Percentiles rank a stretch among this genome's conserved stretches.
Evolutionary conservation across 2,329 filamentous ascomycete species (phyloP).

Genomic region (Botryotinia narcissicola): DNA sequence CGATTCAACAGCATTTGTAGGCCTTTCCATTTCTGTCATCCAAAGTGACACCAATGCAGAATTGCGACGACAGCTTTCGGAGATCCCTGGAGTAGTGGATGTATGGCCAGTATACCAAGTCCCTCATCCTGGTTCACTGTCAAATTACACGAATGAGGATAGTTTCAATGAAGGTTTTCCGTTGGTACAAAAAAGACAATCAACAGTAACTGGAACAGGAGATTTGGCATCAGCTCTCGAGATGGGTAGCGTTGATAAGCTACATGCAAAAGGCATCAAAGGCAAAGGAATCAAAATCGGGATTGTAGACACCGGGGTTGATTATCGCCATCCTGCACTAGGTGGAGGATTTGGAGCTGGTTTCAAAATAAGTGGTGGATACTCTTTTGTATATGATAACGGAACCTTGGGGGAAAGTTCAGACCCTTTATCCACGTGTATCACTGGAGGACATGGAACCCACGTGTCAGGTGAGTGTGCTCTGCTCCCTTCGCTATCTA

Average conservation of each 20-base stretch:
- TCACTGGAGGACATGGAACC: constrained; percentile 30
- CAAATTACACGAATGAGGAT: not conserved
- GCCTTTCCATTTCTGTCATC: constrained; percentile 14
- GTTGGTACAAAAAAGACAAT: constrained; percentile 1
- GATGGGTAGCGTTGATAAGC: constrained; percentile 39
- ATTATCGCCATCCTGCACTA: constrained; percentile 62
- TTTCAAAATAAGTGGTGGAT: constrained; percentile 57
- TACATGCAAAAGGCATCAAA: constrained; percentile 46
- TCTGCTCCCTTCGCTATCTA: not conserved
- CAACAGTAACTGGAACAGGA: not conserved
- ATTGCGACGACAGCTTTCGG: constrained; percentile 3
- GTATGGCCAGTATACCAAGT: constrained; percentile 16
- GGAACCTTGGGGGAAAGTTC: constrained; percentile 12
- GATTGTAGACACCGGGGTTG: constrained; percentile 45
- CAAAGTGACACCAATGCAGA: not conserved
- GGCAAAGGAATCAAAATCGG: constrained; percentile 47
- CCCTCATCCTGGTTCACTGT: not conserved
- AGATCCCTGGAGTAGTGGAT: constrained; percentile 3
- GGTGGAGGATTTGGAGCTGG: constrained; percentile 62
- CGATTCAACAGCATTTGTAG: constrained; percentile 6
- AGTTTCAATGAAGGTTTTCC: not conserved
- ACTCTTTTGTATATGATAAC: constrained; percentile 55
- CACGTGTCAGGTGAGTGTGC: constrained; percentile 27
- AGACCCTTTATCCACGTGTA: constrained; percentile 29
- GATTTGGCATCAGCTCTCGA: constrained; percentile 17